Evolutionary conservation across 345 rosid species (phyloP), one percentile per base, ranked within the genome.

Genomic region (Raphanus raphanistrum): DNA sequence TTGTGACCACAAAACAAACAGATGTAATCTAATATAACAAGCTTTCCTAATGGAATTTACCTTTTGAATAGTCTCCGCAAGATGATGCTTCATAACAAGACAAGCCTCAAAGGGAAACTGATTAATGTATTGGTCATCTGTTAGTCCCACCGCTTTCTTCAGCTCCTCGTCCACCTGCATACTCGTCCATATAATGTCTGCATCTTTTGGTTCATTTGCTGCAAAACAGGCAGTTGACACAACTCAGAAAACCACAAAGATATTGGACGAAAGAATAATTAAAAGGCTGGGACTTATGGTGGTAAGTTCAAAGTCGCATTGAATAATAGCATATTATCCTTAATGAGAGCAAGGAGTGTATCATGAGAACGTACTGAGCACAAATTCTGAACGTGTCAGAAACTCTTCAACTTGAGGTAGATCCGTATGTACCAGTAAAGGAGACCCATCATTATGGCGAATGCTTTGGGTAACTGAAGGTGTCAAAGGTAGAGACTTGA

Each of bases 41-140:
- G 33, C 26, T 59, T 59, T 2, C 11, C 63, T 26, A 59, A 26
- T 26, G 33, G 41, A 52, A 71, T 63, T 76, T 61, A 92, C 97
- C 97, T 80, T 88, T 80, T 89, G 94, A 80, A 92, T 76, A 63
- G 97, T 94, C 79, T 89, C 95, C 2, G 97, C 98, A 83, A 94
- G 87, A 92, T 92, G 97, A 86, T 94, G 98, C 84, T 94, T 94
- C 98, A 94, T 94, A 76, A 92, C 98, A 75, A 94, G 80, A 79
- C 95, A 94, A 41, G 97, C 94, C 85, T 94, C 98, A 75, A 87
- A 94, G 54, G 98, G 97, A 84, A 92, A 94, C 76, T 94, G 98
- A 70, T 90, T 94, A 32, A 89, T 50, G 69, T 84, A 88, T 71
- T 92, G 97, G 76, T 80, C 82, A 80, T 89, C 91, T 36, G 95